Evolutionary conservation across 2,329 filamentous ascomycete species (phyloP).

Genomic region (Fusarium piperis): DNA sequence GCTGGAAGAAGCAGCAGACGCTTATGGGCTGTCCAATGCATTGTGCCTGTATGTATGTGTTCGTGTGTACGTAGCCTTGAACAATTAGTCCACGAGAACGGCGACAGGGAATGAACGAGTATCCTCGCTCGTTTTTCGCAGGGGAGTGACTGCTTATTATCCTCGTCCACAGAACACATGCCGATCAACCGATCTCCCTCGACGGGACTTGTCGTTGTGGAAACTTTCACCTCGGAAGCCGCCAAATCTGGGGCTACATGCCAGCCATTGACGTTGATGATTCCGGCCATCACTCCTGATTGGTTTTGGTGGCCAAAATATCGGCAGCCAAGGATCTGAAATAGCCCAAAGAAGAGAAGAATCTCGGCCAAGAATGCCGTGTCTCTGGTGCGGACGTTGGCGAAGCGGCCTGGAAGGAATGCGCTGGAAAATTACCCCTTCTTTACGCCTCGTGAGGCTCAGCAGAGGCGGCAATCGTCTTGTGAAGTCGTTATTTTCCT

Average conservation of each 20-base stretch:
- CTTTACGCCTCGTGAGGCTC: not conserved
- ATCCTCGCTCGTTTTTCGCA: not conserved
- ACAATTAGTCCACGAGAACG: not conserved
- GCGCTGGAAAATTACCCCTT: not conserved
- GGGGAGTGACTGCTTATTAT: not conserved
- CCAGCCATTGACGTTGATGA: conserved; percentile 5
- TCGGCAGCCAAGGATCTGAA: not conserved
- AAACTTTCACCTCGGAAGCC: conserved; percentile 9
- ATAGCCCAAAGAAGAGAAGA: not conserved
- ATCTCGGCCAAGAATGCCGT: not conserved
- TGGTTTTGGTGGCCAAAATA: not conserved
- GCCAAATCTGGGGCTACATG: conserved; percentile 1
- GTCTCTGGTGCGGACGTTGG: not conserved
- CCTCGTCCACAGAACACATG: not conserved
- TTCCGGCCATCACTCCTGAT: not conserved
- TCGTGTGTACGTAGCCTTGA: not conserved
- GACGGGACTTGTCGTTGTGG: not conserved
- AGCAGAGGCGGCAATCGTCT: accelerated
- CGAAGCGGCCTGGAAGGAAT: not conserved
- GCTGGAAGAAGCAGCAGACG: not conserved
- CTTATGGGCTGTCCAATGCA: not conserved
- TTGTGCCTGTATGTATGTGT: not conserved
- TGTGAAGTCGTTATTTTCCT: not conserved
- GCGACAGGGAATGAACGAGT: not conserved
- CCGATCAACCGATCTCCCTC: not conserved